Conservation (phyloP, 495 filamentous ascomycete species). For the Trichoderma gamsii region DNA sequence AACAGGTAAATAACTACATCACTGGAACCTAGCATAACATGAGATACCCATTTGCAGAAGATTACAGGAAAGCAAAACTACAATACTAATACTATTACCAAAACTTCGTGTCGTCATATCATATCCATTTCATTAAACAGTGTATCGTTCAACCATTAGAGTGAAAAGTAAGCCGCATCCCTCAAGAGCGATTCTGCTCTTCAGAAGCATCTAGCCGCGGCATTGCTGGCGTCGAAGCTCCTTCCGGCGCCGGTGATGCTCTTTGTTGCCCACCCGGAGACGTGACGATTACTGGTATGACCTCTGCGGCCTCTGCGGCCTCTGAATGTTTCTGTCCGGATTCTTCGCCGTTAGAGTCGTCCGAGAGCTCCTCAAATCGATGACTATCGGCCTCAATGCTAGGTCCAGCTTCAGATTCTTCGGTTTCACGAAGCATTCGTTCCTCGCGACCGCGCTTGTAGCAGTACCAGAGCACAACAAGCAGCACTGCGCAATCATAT, state of each 20-base stretch:
- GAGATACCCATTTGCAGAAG: slow-evolving; percentile 8
- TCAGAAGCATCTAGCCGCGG: not conserved
- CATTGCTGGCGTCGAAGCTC: not conserved
- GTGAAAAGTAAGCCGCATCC: not conserved
- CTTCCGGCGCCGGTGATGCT: not conserved
- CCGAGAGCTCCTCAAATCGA: slow-evolving; percentile 32
- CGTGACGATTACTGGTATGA: not conserved
- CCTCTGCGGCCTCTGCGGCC: not conserved
- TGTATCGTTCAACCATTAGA: slow-evolving; percentile 15
- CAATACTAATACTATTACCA: not conserved
- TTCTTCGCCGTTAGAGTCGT: slow-evolving; percentile 21
- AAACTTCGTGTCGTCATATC: slow-evolving; percentile 23
- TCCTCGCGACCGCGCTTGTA: slow-evolving; percentile 87
- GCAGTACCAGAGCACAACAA: slow-evolving; percentile 95
- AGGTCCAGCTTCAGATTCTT: slow-evolving; percentile 21
- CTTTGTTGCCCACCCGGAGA: not conserved
- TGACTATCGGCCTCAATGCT: not conserved
- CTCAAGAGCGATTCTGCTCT: not conserved
- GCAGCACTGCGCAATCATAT: slow-evolving; percentile 50
- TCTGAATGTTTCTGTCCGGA: not conserved
- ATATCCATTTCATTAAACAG: slow-evolving; percentile 22
- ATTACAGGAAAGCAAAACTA: not conserved
- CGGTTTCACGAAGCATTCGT: slow-evolving; percentile 61
- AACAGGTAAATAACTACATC: slow-evolving; percentile 2
- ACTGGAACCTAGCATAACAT: not conserved